These are phyloP conservation scores for Suhomyces wounanorum DNA, from an alignment of 1,139 yeast species.

Conservation along the genomic window DNA sequence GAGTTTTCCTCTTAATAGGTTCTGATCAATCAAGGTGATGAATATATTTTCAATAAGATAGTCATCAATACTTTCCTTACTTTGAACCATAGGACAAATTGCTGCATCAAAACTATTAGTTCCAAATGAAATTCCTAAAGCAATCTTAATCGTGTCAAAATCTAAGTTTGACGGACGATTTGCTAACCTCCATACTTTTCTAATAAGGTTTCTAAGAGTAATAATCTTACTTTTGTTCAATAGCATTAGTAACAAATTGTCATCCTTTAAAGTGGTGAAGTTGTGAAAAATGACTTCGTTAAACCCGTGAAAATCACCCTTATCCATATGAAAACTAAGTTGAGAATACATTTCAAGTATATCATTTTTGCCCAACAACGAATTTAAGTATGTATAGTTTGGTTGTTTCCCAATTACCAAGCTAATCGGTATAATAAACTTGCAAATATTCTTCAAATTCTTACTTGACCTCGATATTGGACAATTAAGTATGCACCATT, in stretches of 20 bases:
- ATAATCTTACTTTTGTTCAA: slow-evolving; percentile 45
- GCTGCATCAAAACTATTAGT: slow-evolving; percentile 5
- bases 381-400: slow-evolving; percentile 29
- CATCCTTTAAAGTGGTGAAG: slow-evolving; percentile 37
- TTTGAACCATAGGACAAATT: slow-evolving; percentile 13
- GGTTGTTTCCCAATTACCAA: slow-evolving; percentile 56
- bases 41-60: slow-evolving; percentile 49
- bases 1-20: slow-evolving; percentile 54
- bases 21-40: slow-evolving; percentile 53
- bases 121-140: slow-evolving; percentile 20
- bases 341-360: slow-evolving; percentile 35
- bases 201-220: slow-evolving; percentile 48
- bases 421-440: slow-evolving; percentile 58
- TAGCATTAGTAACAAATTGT: slow-evolving; percentile 39
- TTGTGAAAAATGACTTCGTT: slow-evolving; percentile 29
- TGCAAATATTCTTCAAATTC: slow-evolving; percentile 39
- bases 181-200: slow-evolving; percentile 34
- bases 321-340: slow-evolving; percentile 33
- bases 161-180: slow-evolving; percentile 31
- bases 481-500: slow-evolving; percentile 60
- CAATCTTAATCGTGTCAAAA: slow-evolving; percentile 30
- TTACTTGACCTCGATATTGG: slow-evolving; percentile 22
- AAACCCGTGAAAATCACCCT: slow-evolving; percentile 45
- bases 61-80: slow-evolving; percentile 27
- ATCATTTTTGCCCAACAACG: slow-evolving; percentile 19